Conservation (phyloP, 495 filamentous ascomycete genomes). For the Lophium mytilinum region DNA sequence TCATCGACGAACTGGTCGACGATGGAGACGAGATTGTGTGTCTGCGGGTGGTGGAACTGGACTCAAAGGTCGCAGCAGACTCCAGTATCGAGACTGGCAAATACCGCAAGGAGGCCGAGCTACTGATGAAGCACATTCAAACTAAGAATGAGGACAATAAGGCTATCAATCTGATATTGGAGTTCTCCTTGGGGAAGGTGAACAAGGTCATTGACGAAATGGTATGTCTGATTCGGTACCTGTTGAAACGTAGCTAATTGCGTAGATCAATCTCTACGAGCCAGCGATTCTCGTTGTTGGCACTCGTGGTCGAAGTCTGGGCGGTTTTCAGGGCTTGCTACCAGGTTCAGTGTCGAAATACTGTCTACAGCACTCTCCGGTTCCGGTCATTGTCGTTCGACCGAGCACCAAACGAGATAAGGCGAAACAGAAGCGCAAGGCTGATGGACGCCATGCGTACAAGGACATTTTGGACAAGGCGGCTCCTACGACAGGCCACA, state of each 20-base stretch:
- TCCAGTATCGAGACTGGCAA: conserved; percentile 57
- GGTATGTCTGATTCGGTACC: conserved; percentile 44
- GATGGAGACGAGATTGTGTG: conserved; percentile 97
- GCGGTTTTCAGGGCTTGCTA: conserved; percentile 83
- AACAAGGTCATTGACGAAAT: conserved; percentile 88
- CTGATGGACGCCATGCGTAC: conserved; percentile 71
- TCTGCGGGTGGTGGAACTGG: conserved; percentile 81
- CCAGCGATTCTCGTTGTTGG: conserved; percentile 94
- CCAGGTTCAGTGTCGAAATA: conserved; percentile 93
- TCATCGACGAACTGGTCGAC: conserved; percentile 89
- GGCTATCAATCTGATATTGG: conserved; percentile 79
- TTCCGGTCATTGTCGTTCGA: conserved; percentile 94
- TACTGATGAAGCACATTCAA: conserved; percentile 54
- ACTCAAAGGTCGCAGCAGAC: conserved; percentile 63
- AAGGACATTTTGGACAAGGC: conserved; percentile 64
- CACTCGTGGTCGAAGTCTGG: conserved; percentile 77
- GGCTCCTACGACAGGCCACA: conserved; percentile 26
- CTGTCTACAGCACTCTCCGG: conserved; percentile 89
- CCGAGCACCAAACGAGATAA: conserved; percentile 84
- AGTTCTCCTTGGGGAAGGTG: conserved; percentile 86
- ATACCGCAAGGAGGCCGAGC: conserved; percentile 75
- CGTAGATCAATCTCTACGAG: conserved; percentile 85
- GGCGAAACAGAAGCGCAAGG: conserved; percentile 80
- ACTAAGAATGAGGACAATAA: conserved; percentile 71
- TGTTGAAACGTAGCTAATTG: background rate